A percentile compares a stretch with the other conserved stretches of the same genome.
Evolutionary conservation across 257 asterid genomes (phyloP).

Genomic region (Leonotis leonurus): DNA sequence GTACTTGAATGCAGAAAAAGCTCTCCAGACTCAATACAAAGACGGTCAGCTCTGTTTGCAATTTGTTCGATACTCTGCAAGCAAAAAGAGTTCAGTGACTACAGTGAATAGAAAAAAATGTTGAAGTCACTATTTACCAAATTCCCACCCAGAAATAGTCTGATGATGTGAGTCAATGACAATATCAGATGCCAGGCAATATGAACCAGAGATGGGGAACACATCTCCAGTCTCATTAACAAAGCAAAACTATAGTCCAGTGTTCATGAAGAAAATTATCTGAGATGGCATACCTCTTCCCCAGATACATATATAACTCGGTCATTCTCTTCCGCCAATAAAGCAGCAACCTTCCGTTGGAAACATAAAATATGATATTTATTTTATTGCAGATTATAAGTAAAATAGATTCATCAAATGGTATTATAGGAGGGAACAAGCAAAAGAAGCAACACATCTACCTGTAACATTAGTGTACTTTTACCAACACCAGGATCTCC

Average conservation of each 20-base stretch:
- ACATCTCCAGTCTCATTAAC: neutral
- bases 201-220: neutral
- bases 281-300: conserved; percentile 66
- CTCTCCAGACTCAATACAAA: conserved; percentile 50
- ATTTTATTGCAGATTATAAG: conserved; percentile 2
- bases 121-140: neutral
- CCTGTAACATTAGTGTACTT: conserved; percentile 92
- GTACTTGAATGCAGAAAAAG: conserved; percentile 78
- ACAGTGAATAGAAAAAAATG: neutral
- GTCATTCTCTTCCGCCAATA: conserved; percentile 57
- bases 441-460: conserved; percentile 20
- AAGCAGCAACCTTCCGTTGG: conserved; percentile 68
- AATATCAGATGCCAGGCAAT: neutral
- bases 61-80: conserved; percentile 93
- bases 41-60: conserved; percentile 86
- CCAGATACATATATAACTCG: conserved; percentile 92
- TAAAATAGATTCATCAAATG: neutral
- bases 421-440: conserved; percentile 2
- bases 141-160: neutral
- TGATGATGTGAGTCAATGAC: neutral
- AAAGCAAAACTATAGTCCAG: conserved; percentile 5
- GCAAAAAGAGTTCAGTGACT: conserved; percentile 11
- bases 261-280: conserved; percentile 1
- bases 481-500: conserved; percentile 99
- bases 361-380: conserved; percentile 15